Percentiles rank a stretch among this genome's conserved stretches.
Evolutionary conservation across 805 yeast species (phyloP).

Genomic region (Kazachstania psychrophila): DNA sequence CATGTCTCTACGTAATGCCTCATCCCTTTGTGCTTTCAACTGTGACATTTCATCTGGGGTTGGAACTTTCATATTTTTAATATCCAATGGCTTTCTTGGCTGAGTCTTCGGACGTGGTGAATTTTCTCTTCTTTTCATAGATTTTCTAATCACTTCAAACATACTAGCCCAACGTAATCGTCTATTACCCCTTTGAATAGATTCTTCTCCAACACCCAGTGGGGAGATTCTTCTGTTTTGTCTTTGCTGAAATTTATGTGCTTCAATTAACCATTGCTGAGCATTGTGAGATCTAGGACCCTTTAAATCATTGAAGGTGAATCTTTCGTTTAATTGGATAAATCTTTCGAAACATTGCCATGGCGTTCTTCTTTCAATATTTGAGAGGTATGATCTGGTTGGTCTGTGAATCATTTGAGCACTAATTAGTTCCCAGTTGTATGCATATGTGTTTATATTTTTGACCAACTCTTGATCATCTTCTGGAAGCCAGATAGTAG

Average conservation of each 20-base stretch:
- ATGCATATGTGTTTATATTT: constrained; percentile 75
- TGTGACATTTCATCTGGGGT: constrained; percentile 80
- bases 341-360: constrained; percentile 99
- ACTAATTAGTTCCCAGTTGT: constrained; percentile 89
- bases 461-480: constrained; percentile 77
- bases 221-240: constrained; percentile 87
- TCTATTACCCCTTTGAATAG: constrained; percentile 87
- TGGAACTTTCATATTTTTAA: constrained; percentile 45
- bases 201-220: constrained; percentile 84
- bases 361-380: constrained; percentile 90
- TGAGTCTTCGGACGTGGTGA: constrained; percentile 49
- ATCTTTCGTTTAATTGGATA: constrained; percentile 82
- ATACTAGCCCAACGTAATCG: constrained; percentile 91
- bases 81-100: constrained; percentile 34
- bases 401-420: constrained; percentile 64
- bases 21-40: constrained; percentile 78
- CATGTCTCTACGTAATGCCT: constrained; percentile 62
- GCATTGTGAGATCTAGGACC: constrained; percentile 80
- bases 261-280: constrained; percentile 85
- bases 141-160: constrained; percentile 89
- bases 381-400: constrained; percentile 66
- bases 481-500: constrained; percentile 93
- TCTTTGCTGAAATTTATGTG: constrained; percentile 78
- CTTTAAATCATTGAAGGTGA: constrained; percentile 76
- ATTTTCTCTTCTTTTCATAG: constrained; percentile 81